Base-by-base conservation (phyloP, 805 yeast species). In the Diddensiella caesifluorescens region DNA sequence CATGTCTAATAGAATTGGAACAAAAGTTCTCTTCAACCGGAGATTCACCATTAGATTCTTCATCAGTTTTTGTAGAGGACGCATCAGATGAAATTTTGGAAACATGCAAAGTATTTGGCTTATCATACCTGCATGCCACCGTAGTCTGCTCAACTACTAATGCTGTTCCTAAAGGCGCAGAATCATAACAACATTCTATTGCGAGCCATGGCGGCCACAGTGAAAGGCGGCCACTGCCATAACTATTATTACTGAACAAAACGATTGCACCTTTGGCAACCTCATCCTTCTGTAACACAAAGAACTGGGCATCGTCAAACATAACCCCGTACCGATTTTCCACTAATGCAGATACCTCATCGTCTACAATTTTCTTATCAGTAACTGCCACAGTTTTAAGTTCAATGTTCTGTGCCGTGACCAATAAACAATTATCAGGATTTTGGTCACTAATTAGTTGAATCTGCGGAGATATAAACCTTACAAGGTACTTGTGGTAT, bases 201-300 rank as follows among this genome's bases (percentile, higher is more conserved):
- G 89, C 87, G 25, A 88, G 60, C 87, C 95, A 89, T 0, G 95
- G 94, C 2, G 96, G 96, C 97, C 96, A 89, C 15, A 65, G 65
- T 4, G 48, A 28, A 20, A 44, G 44, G 12, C 62, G 54, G 5
- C 54, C 60, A 2, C 83, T 73, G 1, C 95, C 92, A 61, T 86
- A 88, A 2, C 74, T 64, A 9, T 63, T 61, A 9, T 65, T 61
- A 32, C 74, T 71, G 51, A 73, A 70, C 23, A 70, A 67, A 6
- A 70, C 53, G 38, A 68, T 69, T 4, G 70, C 66, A 18, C 68
- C 59, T 21, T 61, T 53, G 16, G 61, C 54, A 29, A 70, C 64
- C 18, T 75, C 77, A 4, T 68, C 68, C 49, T 75, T 74, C 35
- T 74, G 68, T 37, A 89, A 68, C 3, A 83, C 77, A 55, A 81